A percentile compares a stretch with the other conserved stretches of the same genome.
Evolutionary conservation across 176 grass and related monocot species (phyloP).

Genomic region (Chrysopogon serrulatus): DNA sequence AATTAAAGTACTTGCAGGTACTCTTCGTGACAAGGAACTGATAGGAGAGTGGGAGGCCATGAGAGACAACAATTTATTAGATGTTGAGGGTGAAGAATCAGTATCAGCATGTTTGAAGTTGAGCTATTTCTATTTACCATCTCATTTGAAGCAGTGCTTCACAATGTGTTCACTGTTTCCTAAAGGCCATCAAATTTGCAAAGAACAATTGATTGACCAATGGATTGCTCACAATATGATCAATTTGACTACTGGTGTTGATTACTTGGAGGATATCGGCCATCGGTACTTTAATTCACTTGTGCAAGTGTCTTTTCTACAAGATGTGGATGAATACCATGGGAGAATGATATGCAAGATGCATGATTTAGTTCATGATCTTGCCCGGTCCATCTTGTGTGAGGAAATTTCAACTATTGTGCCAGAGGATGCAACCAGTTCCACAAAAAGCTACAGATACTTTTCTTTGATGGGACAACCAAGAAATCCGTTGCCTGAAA

Average conservation of each 20-base stretch:
- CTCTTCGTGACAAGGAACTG: neutral
- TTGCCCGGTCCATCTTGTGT: no score
- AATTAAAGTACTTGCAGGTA: conserved; percentile 13
- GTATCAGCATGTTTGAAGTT: conserved; percentile 8
- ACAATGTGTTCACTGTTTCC: conserved; percentile 18
- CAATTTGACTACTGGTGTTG: neutral
- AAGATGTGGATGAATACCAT: no score
- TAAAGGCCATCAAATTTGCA: conserved; percentile 16
- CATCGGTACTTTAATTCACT: no score
- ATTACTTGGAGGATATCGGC: neutral
- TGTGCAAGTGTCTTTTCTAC: no score
- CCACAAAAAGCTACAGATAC: no score
- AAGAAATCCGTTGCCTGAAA: no score
- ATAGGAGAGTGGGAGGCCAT: conserved; percentile 2
- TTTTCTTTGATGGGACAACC: no score
- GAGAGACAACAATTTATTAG: conserved; percentile 11
- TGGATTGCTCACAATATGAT: conserved; percentile 43
- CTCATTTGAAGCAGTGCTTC: conserved; percentile 23
- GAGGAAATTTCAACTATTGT: no score
- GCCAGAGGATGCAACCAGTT: no score
- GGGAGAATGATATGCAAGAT: no score
- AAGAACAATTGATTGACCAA: conserved; percentile 23
- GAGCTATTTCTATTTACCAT: conserved; percentile 23
- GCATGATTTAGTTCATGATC: no score
- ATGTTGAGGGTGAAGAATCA: neutral